Evolutionary conservation across 2,329 filamentous ascomycete genomes (phyloP), one percentile per base, ranked within the genome.

Genomic region (Cordyceps pruinosa): DNA sequence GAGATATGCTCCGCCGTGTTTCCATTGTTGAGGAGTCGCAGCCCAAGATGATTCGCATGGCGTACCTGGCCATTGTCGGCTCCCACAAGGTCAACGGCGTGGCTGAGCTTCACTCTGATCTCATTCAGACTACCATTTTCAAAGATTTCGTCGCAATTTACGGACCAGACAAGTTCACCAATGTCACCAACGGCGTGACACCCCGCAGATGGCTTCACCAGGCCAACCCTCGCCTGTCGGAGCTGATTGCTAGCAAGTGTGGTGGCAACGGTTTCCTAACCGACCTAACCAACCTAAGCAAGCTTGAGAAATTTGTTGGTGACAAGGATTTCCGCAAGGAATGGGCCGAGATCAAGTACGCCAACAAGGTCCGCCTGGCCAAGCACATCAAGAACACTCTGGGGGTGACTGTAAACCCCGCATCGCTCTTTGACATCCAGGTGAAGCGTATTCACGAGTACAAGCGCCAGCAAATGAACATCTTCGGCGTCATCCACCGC

Each of bases 51-150:
- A 87, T 99, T 60, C 88, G 93, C 70, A 99, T 99, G 94, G 94
- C 94, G 2, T 94, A 84, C 73, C 77, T 99, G 52, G 94, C 94
- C 61, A 88, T 97, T 69, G 91, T 99, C 66, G 94, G 94, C 48
- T 97, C 94, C 35, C 94, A 97, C 83, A 99, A 97, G 78, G 92
- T 99, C 77, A 99, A 99, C 65, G 94, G 94, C 71, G 94, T 99
- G 35, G 94, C 94, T 34, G 94, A 99, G 75, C 77, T 99, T 62
- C 94, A 99, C 75, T 99, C 94, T 1, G 94, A 99, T 69, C 80
- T 99, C 58, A 96, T 99, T 78, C 94, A 94, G 78, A 95, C 92
- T 0, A 99, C 94, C n/a, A 96, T 99, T 65, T 97, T 99, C 84
- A 97, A 94, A 73, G 94, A 99, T 72, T 99, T 99, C 73, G 93